Base-by-base conservation (phyloP, 1,284 basidiomycete genomes). In the Bondarzewia mesenterica region DNA sequence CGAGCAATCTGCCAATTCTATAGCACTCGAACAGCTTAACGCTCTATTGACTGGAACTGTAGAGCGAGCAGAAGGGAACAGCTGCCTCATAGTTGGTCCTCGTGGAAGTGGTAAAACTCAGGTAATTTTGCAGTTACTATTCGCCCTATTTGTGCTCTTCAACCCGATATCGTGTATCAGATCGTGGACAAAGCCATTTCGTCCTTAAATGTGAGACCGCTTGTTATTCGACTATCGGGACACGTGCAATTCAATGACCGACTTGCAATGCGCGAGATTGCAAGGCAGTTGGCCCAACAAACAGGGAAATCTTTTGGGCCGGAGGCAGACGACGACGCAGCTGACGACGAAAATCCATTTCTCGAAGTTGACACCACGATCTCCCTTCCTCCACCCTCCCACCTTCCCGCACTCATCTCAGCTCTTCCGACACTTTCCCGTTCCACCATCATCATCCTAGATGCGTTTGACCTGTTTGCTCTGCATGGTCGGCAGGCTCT, bases 231-330 rank as follows among this genome's bases (percentile, higher is more conserved):
- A 1, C 72, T 97, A 1, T 90, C 86, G n/a, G 94, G 92, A 0
- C 78, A 89, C 63, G 77, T 84, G 0, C 92, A 96, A 55, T 78
- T 75, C 23, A 90, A 84, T 43, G 94, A 96, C 61, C 77, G 87
- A 23, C 70, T 91, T 3, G 94, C 94, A n/a, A 80, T 96, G 62
- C 81, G 85, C n/a, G 91, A 95, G 64, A 89, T 97, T 57, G 90
- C 90, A 0, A 72, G 84, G 47, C 94, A 98, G 59, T 64, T 93
- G 4, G 68, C 76, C 7, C 71, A 77, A 52, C 86, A 89, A 63
- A 85, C 80, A 0, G 86, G 82, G 5, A 66, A 67, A 21, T 71
- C 74, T 1, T 73, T 80, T 49, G 64, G 67, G 8, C 72, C 73
- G 14, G 64, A 66, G 10, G 67, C 65, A 5, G 70, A 71, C 29